phyloP scores from a whole-genome alignment of 1,139 yeast species.

The Lodderomyces beijingensis region DNA sequence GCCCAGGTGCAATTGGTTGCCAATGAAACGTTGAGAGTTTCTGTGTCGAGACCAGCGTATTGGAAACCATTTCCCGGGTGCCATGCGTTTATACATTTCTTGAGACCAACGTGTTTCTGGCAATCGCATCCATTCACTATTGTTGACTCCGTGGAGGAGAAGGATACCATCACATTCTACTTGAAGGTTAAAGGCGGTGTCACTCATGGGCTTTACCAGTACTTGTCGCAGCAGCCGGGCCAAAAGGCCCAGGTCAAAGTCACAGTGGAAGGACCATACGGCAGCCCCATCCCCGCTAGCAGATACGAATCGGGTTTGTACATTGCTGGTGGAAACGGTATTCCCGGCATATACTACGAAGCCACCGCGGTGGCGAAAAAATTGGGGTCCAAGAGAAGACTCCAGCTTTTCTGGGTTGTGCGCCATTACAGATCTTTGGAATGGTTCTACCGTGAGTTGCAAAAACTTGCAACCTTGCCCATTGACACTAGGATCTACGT shows the following conservation, averaged over 20 bases:
- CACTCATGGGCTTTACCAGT: conserved; percentile 38
- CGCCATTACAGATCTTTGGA: conserved; percentile 42
- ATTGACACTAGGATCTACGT: conserved; percentile 30
- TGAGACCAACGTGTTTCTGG: conserved; percentile 45
- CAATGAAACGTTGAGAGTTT: conserved; percentile 41
- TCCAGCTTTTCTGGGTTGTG: conserved; percentile 33
- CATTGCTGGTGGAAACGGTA: conserved; percentile 70
- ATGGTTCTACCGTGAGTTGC: conserved; percentile 48
- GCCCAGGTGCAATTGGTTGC: conserved; percentile 48
- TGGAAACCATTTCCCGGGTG: conserved; percentile 41
- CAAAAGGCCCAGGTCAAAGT: conserved; percentile 30
- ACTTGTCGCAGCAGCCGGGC: conserved; percentile 46
- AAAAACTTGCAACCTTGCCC: conserved; percentile 18
- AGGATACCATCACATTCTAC: conserved; percentile 30
- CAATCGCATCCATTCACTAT: conserved; percentile 58
- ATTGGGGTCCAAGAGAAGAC: conserved; percentile 10
- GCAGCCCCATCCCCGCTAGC: conserved; percentile 28
- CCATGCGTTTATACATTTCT: conserved; percentile 37
- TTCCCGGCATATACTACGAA: conserved; percentile 48
- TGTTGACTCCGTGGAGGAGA: conserved; percentile 30
- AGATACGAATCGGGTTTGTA: conserved; percentile 53
- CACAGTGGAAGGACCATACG: conserved; percentile 43
- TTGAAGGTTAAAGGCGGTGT: conserved; percentile 43
- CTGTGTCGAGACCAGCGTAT: conserved; percentile 29
- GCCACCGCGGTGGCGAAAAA: conserved; percentile 23